Conservation (phyloP, 805 yeast genomes). For the Candida odintsovae region DNA sequence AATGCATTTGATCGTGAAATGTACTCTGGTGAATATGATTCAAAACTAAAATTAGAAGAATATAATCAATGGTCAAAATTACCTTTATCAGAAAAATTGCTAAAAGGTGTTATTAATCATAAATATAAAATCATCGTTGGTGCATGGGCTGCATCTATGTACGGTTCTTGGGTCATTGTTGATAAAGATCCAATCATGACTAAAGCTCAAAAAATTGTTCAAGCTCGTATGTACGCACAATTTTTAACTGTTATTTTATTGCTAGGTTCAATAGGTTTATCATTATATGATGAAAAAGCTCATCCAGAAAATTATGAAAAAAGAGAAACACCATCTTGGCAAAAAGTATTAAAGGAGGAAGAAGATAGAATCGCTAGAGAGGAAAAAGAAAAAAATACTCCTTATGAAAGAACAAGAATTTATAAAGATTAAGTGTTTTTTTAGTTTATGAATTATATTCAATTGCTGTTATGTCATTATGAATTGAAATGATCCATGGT, state of each 20-base stretch:
- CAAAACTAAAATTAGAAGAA: conserved; percentile 38
- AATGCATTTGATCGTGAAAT: conserved; percentile 53
- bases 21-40: conserved; percentile 42
- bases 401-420: conserved; percentile 32
- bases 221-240: conserved; percentile 90
- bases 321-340: conserved; percentile 39
- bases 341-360: conserved; percentile 39
- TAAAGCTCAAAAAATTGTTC: conserved; percentile 73
- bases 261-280: conserved; percentile 61
- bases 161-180: conserved; percentile 71
- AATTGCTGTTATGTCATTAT: background rate
- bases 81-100: conserved; percentile 41
- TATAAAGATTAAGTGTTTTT: conserved; percentile 18
- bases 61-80: conserved; percentile 46
- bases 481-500: background rate
- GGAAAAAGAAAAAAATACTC: conserved; percentile 15
- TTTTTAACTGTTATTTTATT: conserved; percentile 68
- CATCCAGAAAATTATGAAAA: conserved; percentile 34
- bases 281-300: conserved; percentile 58
- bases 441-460: too few species aligned
- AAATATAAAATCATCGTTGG: conserved; percentile 65
- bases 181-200: conserved; percentile 73
- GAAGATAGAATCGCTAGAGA: conserved; percentile 26
- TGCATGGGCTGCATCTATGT: conserved; percentile 77
- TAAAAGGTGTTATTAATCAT: conserved; percentile 44